Evolutionary conservation across 768 basidiomycete species (phyloP).

Genomic region (Cubamyces lactineus): DNA sequence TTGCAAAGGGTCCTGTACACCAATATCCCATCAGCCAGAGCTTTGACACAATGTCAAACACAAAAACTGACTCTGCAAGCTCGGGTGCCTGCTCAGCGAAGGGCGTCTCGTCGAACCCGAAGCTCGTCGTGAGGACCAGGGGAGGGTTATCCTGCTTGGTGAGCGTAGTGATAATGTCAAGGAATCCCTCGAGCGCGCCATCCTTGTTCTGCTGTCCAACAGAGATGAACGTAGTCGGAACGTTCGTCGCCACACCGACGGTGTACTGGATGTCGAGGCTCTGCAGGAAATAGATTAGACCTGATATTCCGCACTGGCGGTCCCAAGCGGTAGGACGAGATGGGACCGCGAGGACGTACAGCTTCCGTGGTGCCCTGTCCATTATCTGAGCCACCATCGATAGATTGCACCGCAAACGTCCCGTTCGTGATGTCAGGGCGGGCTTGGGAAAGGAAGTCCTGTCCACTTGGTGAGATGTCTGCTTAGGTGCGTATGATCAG

Average conservation of each 20-base stretch:
- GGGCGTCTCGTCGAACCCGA: slow-evolving; percentile 37
- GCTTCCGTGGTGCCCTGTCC: slow-evolving; percentile 41
- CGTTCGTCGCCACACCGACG: slow-evolving; percentile 39
- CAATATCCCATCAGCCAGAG: background rate
- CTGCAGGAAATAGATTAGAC: slow-evolving; percentile 14
- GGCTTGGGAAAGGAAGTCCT: slow-evolving; percentile 33
- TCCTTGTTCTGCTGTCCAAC: slow-evolving; percentile 37
- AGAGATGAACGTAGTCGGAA: slow-evolving; percentile 39
- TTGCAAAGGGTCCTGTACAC: slow-evolving; percentile 37
- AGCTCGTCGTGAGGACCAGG: slow-evolving; percentile 40
- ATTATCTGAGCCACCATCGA: slow-evolving; percentile 36
- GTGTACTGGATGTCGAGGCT: slow-evolving; percentile 44
- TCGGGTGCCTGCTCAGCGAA: slow-evolving; percentile 28
- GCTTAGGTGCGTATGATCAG: too few relatives aligned
- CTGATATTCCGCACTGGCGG: too few relatives aligned
- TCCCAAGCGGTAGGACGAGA: too few relatives aligned
- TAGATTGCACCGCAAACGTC: slow-evolving; percentile 31
- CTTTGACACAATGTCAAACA: background rate
- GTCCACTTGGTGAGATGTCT: slow-evolving; percentile 37
- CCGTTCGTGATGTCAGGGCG: slow-evolving; percentile 31
- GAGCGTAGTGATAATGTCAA: slow-evolving; percentile 38
- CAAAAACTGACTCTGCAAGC: slow-evolving; percentile 33
- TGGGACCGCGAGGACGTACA: slow-evolving; percentile 25
- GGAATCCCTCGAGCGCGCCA: slow-evolving; percentile 38
- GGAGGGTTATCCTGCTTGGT: slow-evolving; percentile 31